Percentiles rank a stretch among this genome's conserved stretches.
Evolutionary conservation across 352 stramenopile genomes (phyloP).

Genomic region (Phytophthora pistaciae): DNA sequence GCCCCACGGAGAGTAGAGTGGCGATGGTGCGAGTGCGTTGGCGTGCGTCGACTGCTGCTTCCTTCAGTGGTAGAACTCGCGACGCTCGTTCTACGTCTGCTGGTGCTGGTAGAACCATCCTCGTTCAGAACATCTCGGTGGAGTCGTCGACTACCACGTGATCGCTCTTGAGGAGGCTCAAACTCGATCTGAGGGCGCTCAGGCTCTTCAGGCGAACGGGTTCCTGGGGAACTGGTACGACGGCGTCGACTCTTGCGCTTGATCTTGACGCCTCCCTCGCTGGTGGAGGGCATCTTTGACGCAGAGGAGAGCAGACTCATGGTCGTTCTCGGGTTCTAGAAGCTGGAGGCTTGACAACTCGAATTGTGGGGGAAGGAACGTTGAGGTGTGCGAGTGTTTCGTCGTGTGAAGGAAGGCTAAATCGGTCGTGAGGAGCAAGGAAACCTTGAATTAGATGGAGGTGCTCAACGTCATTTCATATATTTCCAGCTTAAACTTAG

Average conservation of each 20-base stretch:
- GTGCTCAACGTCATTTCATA: conserved; percentile 19
- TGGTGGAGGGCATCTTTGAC: conserved; percentile 3
- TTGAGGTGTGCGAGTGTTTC: conserved; percentile 13
- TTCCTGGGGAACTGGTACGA: conserved; percentile 1
- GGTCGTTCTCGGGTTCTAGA: neutral
- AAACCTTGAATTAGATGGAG: conserved; percentile 20
- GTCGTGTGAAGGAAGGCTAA: conserved; percentile 9
- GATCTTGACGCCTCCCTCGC: conserved; percentile 18
- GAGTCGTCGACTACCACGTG: conserved; percentile 4
- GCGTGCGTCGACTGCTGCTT: conserved; percentile 20
- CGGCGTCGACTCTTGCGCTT: conserved; percentile 37
- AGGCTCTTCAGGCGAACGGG: conserved; percentile 3
- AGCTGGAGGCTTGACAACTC: conserved; percentile 1
- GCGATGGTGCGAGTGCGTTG: conserved; percentile 8
- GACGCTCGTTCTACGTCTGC: conserved; percentile 2
- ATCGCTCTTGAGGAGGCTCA: conserved; percentile 16
- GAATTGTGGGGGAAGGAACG: conserved; percentile 9
- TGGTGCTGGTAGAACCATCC: neutral
- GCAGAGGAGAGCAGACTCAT: conserved; percentile 32
- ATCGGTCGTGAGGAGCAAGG: neutral
- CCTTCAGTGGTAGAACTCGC: neutral
- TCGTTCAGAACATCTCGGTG: conserved; percentile 9
- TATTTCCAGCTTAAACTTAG: conserved; percentile 1
- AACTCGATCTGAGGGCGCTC: conserved; percentile 1
- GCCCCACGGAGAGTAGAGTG: neutral